A percentile compares a stretch with the other conserved stretches of the same genome.
phyloP scores from a whole-genome alignment of 257 asterid genomes.

The Solanum paucissectum region DNA sequence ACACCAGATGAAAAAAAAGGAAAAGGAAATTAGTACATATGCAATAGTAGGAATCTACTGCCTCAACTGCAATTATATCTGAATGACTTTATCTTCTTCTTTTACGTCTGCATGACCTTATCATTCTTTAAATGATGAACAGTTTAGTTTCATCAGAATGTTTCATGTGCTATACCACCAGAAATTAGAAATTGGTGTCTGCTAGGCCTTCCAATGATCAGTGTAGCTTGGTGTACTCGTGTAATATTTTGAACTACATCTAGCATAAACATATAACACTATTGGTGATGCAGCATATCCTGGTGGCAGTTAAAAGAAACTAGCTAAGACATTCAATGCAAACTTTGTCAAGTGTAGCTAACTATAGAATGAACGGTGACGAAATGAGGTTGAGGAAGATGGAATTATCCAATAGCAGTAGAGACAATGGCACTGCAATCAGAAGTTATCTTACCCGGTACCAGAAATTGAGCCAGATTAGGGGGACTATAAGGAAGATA shows the following conservation, averaged over 20 bases:
- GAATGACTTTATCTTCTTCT: background rate
- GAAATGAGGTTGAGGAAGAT: background rate
- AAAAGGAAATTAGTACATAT: background rate
- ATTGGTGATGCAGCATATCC: background rate
- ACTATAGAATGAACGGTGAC: background rate
- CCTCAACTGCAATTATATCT: background rate
- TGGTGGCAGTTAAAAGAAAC: background rate
- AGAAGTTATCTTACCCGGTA: constrained; percentile 44
- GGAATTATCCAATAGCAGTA: background rate
- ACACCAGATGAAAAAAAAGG: background rate
- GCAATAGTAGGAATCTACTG: background rate
- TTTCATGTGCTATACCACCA: background rate
- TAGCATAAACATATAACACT: background rate
- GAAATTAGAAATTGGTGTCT: background rate
- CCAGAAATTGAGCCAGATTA: constrained; percentile 56
- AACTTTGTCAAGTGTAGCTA: background rate
- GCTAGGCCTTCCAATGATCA: background rate
- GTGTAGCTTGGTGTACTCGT: background rate
- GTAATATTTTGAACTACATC: background rate
- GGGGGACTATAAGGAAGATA: constrained; percentile 41
- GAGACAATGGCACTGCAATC: background rate
- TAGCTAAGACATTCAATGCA: background rate
- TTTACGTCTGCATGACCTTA: background rate
- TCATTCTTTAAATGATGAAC: background rate
- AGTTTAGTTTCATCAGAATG: background rate